Evolutionary conservation across 257 asterid genomes (phyloP), one percentile per base, ranked within the genome.

Genomic region (Verbena officinalis): DNA sequence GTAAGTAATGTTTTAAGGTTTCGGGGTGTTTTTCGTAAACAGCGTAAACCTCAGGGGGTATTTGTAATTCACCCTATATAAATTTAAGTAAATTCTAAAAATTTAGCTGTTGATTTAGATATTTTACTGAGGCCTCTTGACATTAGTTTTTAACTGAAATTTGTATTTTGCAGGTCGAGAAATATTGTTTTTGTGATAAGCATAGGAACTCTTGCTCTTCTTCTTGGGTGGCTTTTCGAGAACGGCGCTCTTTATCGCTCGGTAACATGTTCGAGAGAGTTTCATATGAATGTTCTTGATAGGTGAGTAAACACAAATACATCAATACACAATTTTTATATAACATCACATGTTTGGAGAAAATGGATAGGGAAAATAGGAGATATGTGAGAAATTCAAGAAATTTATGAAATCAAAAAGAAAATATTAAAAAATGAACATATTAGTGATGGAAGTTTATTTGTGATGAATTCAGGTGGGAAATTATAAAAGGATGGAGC

Each of bases 201-300:
- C 49, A 82, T 94, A 27, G 99, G 99, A 34, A 74, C 84, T 1
- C 42, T 74, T 10, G 96, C 89, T 20, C 95, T 94, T 75, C 76
- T 94, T 15, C 65, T 81, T 34, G 99, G 97, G 52, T 88, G 84
- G 89, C 71, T 83, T 57, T 66, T 94, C 43, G 99, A 90, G 81
- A 78, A 90, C 44, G 79, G 68, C 75, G 71, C 91, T 77, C 92
- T 68, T 59, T 65, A 45, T 45, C 82, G 88, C 44, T 75, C 83
- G 4, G 68, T 77, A 53, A 75, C 84, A 11, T 65, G 77, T 52
- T 56, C 90, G 1, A 55, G 64, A 4, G 87, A 80, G 20, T 69
- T 83, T 72, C 84, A 74, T 59, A 50, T 90, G 79, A 86, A 90
- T 80, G 69, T 83, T 74, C 74, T 81, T 60, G 73, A 77, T 19